Evolutionary conservation across 495 filamentous ascomycete genomes (phyloP), one percentile per base, ranked within the genome.

Genomic region (Penicillium simplicissimum): DNA sequence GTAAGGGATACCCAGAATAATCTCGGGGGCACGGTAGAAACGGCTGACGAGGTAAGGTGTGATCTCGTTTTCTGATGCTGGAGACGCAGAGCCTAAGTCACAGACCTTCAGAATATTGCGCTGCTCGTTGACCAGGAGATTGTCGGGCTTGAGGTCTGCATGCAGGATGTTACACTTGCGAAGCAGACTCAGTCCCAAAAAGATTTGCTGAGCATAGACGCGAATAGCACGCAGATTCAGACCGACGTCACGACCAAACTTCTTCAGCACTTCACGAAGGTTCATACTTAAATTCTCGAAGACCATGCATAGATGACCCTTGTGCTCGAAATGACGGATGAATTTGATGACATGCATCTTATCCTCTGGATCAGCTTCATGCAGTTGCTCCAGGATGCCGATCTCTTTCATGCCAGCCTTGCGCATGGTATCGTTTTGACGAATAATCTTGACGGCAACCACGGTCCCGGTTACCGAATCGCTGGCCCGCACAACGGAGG

Each of bases 371-470:
- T 98, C 95, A 19, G 90, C 87, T 19, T 85, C 85, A 45, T 85
- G 88, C 28, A 98, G 82, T 67, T 93, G 90, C 61, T 92, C 85
- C 35, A 98, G 79, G 63, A 98, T 96, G 28, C 88, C 88, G 62
- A 97, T 93, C 70, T 98, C 95, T 63, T 95, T 97, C 77, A 90
- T 82, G n/a, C 93, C 94, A 23, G 92, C 92, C 75, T 96, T 97
- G 68, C 78, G 86, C 84, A 97, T 90, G 11, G 92, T 95, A 70
- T 96, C 91, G 67, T 96, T 96, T 70, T 94, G 94, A 48, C 92
- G 86, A 71, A 96, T 94, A 67, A 97, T 90, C 79, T 97, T 97
- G 79, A 97, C 89, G 31, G 93, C 93, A 51, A 96, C 90, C 17
- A 88, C 67, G 63, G 83, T 82, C 58, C 86, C 86, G 31, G 84